Conservation (phyloP, 2,329 filamentous ascomycete genomes). For the Exophiala viscosa region DNA sequence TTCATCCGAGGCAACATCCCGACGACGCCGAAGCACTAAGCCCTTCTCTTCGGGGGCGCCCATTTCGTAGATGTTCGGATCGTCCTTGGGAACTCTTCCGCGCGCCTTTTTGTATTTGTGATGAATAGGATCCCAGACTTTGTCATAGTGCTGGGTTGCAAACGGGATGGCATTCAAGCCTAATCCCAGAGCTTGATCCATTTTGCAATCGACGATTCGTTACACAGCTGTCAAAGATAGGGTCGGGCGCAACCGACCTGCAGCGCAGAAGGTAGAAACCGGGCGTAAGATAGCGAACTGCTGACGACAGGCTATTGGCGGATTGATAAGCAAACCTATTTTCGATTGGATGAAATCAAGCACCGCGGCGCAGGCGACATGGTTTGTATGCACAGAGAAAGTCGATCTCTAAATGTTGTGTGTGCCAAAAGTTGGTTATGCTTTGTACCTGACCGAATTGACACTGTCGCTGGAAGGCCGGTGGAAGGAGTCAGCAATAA, state of each 20-base stretch:
- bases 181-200: conserved; percentile 21
- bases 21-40: conserved; percentile 25
- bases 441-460: not conserved
- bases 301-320: conserved; percentile 5
- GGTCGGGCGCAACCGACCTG: conserved; percentile 4
- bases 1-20: conserved; percentile 28
- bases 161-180: conserved; percentile 23
- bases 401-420: not conserved
- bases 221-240: conserved; percentile 4
- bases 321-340: conserved; percentile 4
- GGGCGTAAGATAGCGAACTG: not conserved
- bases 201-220: conserved; percentile 8
- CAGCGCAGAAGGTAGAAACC: conserved; percentile 5
- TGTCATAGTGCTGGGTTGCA: conserved; percentile 25
- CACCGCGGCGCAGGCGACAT: conserved; percentile 4
- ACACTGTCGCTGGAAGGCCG: not conserved
- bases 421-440: not conserved
- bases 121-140: conserved; percentile 24
- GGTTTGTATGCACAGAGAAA: conserved; percentile 3
- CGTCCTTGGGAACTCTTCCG: conserved; percentile 17
- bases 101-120: conserved; percentile 22
- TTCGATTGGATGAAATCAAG: conserved; percentile 8
- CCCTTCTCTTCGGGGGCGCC: conserved; percentile 28
- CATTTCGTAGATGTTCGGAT: conserved; percentile 20
- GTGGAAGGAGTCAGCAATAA: conserved; percentile 8